These are phyloP conservation scores for Phytophthora uliginosa DNA, from an alignment of 352 stramenopile genomes.

Conservation along the genomic window DNA sequence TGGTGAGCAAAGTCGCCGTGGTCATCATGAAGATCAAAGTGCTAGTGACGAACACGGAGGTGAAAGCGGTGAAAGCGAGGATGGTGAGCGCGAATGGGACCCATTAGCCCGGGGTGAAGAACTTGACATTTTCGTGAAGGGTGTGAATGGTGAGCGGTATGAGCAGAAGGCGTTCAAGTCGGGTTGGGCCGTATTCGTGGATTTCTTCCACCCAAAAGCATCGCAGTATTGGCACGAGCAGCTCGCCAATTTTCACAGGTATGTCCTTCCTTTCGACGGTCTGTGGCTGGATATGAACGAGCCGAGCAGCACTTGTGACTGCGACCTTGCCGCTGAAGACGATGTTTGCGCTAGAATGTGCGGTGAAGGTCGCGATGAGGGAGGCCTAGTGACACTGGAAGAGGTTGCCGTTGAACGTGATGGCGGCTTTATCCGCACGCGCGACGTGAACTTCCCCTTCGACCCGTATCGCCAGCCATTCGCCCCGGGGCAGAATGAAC, in stretches of 20 bases:
- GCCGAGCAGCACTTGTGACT: constrained; percentile 76
- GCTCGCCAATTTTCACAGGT: constrained; percentile 65
- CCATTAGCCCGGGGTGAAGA: constrained; percentile 50
- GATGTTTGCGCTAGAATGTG: constrained; percentile 48
- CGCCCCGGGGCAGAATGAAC: constrained; percentile 63
- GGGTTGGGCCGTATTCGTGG: constrained; percentile 79
- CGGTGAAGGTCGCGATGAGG: constrained; percentile 4
- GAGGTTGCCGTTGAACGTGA: constrained; percentile 24
- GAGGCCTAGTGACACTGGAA: constrained; percentile 9
- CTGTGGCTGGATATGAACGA: constrained; percentile 91
- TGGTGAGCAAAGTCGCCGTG: neutral
- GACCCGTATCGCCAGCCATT: constrained; percentile 88
- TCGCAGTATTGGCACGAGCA: constrained; percentile 77
- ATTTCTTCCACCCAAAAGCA: constrained; percentile 88
- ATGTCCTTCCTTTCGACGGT: constrained; percentile 77
- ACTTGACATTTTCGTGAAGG: constrained; percentile 84
- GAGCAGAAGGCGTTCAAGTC: constrained; percentile 78
- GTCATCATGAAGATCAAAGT: neutral
- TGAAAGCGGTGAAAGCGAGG: constrained; percentile 6
- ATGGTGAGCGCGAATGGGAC: constrained; percentile 26
- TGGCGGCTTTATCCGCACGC: constrained; percentile 69
- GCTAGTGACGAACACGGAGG: constrained; percentile 3
- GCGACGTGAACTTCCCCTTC: constrained; percentile 80
- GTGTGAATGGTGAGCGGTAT: constrained; percentile 65
- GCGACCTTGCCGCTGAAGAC: constrained; percentile 41